Evolutionary conservation across 768 basidiomycete genomes (phyloP).

Genomic region (Melanogaster broomeanus): DNA sequence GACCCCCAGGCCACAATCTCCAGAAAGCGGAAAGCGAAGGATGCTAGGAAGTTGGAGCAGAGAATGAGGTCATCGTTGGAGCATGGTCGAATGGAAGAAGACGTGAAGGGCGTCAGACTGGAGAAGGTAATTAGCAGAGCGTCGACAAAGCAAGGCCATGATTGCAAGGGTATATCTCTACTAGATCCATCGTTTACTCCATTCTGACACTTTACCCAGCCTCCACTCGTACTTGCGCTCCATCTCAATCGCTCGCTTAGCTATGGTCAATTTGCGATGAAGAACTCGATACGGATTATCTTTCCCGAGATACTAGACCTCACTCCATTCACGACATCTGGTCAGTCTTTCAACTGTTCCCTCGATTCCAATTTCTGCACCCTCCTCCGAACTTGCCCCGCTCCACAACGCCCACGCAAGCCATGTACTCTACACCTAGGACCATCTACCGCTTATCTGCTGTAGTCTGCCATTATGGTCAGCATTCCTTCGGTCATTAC

Average conservation of each 20-base stretch:
- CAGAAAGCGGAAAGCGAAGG: constrained; percentile 74
- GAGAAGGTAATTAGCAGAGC: constrained; percentile 75
- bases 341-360: constrained; percentile 72
- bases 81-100: constrained; percentile 80
- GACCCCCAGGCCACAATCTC: constrained; percentile 57
- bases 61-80: constrained; percentile 65
- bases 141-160: constrained; percentile 91
- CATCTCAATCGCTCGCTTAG: constrained; percentile 93
- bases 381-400: constrained; percentile 51
- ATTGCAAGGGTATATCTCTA: constrained; percentile 65
- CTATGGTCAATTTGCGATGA: constrained; percentile 71
- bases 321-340: constrained; percentile 84
- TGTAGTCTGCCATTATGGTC: constrained; percentile 91
- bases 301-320: constrained; percentile 92
- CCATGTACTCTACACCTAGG: constrained; percentile 50
- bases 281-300: constrained; percentile 78
- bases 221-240: constrained; percentile 82
- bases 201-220: constrained; percentile 44
- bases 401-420: constrained; percentile 58
- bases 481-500: constrained; percentile 93
- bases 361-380: constrained; percentile 67
- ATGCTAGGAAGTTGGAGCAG: constrained; percentile 64
- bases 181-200: background rate
- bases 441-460: constrained; percentile 85
- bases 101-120: constrained; percentile 76